Evolutionary conservation across 75 land plant species (phyloP).

Genomic region (Cryptomeria japonica): DNA sequence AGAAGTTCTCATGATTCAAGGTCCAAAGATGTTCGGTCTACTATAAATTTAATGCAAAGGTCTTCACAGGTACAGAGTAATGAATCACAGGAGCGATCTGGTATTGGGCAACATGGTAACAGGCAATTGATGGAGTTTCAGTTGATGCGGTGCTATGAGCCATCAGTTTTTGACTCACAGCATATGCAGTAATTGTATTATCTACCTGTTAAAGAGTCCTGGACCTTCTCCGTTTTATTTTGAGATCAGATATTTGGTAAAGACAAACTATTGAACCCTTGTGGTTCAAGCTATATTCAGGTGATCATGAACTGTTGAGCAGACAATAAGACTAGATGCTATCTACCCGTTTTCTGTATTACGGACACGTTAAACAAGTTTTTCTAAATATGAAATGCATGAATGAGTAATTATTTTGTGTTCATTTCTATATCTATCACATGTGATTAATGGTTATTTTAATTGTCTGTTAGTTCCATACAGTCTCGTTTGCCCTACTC

Average conservation of each 20-base stretch:
- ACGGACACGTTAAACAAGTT: not conserved
- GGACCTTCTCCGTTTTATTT: not conserved
- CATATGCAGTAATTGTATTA: slow-evolving; percentile 11
- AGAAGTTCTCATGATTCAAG: slow-evolving; percentile 13
- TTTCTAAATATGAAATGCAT: not conserved
- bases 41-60: slow-evolving; percentile 15
- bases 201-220: not conserved
- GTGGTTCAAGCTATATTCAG: not conserved
- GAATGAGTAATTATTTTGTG: not conserved
- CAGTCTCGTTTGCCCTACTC: not conserved
- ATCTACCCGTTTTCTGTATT: not conserved
- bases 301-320: not conserved
- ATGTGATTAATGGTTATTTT: not conserved
- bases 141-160: slow-evolving; percentile 22
- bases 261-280: not conserved
- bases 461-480: not conserved
- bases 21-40: slow-evolving; percentile 7
- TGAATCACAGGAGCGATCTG: slow-evolving; percentile 5
- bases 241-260: not conserved
- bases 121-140: slow-evolving; percentile 29
- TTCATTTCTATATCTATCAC: not conserved
- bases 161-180: slow-evolving; percentile 21
- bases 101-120: slow-evolving; percentile 9
- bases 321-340: not conserved
- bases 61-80: slow-evolving; percentile 10